Conservation (phyloP, 441 rosid genomes). For the Capsella rubella region DNA sequence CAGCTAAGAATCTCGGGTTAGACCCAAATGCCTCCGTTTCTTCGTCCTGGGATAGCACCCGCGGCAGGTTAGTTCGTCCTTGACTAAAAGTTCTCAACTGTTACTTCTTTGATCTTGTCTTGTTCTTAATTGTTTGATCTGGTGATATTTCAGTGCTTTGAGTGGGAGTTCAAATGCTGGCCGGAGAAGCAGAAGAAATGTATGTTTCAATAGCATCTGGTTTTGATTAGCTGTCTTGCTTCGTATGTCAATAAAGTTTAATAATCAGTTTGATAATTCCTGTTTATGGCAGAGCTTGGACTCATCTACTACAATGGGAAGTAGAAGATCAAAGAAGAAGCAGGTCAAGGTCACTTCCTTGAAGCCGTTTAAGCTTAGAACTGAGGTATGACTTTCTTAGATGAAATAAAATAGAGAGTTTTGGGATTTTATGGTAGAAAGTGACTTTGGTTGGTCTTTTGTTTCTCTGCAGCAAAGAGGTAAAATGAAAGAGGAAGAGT, state of each 20-base stretch:
- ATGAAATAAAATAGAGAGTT: constrained; percentile 6
- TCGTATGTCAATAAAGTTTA: background rate
- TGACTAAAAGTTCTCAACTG: background rate
- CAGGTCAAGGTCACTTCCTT: constrained; percentile 69
- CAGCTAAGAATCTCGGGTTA: constrained; percentile 77
- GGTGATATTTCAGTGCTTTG: constrained; percentile 51
- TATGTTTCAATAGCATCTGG: constrained; percentile 41
- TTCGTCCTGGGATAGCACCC: constrained; percentile 76
- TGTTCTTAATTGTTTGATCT: constrained; percentile 30
- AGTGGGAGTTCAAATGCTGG: constrained; percentile 77
- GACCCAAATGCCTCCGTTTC: constrained; percentile 64
- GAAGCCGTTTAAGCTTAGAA: constrained; percentile 86
- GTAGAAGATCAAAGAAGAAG: constrained; percentile 78
- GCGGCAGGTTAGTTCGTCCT: constrained; percentile 60
- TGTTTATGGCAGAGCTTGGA: constrained; percentile 69
- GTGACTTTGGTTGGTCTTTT: constrained; percentile 32
- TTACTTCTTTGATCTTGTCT: background rate
- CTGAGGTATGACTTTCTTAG: constrained; percentile 65
- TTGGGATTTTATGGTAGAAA: background rate
- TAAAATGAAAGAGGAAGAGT: constrained; percentile 81
- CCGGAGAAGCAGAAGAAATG: constrained; percentile 80
- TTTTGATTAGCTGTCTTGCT: background rate
- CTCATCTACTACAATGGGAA: constrained; percentile 65
- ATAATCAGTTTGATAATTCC: background rate
- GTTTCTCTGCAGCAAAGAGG: constrained; percentile 77